Evolutionary conservation across 495 filamentous ascomycete species (phyloP), one percentile per base, ranked within the genome.

Genomic region (Elaphomyces granulatus): DNA sequence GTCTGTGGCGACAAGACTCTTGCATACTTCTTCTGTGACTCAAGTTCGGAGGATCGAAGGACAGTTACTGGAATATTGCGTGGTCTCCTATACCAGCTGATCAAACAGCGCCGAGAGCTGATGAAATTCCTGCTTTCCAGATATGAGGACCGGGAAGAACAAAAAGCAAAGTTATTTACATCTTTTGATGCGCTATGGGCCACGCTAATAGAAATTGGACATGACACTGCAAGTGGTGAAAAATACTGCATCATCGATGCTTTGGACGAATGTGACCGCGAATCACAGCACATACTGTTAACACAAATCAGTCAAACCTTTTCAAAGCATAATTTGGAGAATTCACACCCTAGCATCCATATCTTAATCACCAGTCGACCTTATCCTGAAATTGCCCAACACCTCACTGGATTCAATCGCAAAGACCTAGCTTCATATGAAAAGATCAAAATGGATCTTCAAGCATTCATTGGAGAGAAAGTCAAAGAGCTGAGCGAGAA

Each of bases 1-100:
- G 15, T 9, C 1, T 36, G 32, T 2, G 26, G 21, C 15, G 33
- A 46, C 15, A 48, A 37, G 17, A 38, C 38, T 8, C 38, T 58
- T 3, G 38, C 52, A 18, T 58, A 53, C 34, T 58, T 58, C 44
- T 58, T 55, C 40, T 58, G 52, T 34, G 52, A 55, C 28, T 51
- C 52, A 0, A 49, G 8, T 20, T 47, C 20, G 18, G 42, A 44
- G 8, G 21, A 32, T 12, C 40, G 32, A n/a, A 26, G 36, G 8
- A 55, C 47, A 2, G 52, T 45, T 10, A 41, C 20, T 8, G 21
- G 45, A 10, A 45, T 58, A 30, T 28, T 55, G 12, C 45, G 52
- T 17, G 52, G 50, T 2, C 44, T 58, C n/a, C 20, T 58, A 2
- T 57, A 47, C 19, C 52, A 59, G 32, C 34, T 59, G 4, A 41